Evolutionary conservation across 1,284 basidiomycete species (phyloP).

Genomic region (Kalmanozyma brasiliensis): DNA sequence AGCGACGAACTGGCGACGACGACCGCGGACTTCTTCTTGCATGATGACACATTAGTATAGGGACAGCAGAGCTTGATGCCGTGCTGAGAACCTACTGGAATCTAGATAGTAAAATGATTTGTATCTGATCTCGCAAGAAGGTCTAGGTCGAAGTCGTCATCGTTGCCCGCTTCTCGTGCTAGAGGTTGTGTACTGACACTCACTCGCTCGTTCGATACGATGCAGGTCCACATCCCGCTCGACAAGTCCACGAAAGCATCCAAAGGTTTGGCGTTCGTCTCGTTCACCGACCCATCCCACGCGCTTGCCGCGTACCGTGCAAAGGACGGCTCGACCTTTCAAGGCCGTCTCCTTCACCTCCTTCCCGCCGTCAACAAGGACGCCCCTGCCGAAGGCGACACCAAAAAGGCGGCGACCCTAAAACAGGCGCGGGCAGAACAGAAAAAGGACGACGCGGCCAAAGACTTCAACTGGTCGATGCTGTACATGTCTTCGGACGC

Average conservation of each 20-base stretch:
- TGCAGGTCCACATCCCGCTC: constrained; percentile 83
- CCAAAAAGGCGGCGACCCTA: constrained; percentile 44
- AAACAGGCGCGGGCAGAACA: constrained; percentile 75
- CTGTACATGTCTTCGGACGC: constrained; percentile 97
- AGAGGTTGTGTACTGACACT: constrained; percentile 11
- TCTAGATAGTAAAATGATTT: constrained; percentile 64
- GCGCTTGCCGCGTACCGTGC: constrained; percentile 81
- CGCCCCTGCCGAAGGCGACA: constrained; percentile 29
- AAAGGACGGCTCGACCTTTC: constrained; percentile 87
- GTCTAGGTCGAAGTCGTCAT: constrained; percentile 3
- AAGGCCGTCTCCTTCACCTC: constrained; percentile 90
- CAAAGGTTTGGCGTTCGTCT: constrained; percentile 81
- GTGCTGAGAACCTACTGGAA: constrained; percentile 64
- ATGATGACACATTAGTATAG: constrained; percentile 66
- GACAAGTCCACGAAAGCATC: constrained; percentile 76
- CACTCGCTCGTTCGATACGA: background rate
- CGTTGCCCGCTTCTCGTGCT: background rate
- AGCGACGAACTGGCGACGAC: background rate
- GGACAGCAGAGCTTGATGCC: constrained; percentile 61
- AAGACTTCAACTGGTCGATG: constrained; percentile 95
- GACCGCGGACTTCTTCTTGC: constrained; percentile 2
- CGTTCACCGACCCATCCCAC: constrained; percentile 75
- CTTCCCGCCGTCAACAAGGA: constrained; percentile 80
- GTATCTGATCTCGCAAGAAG: constrained; percentile 33
- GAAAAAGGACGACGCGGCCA: constrained; percentile 78